Evolutionary conservation across 768 basidiomycete species (phyloP), one percentile per base, ranked within the genome.

Genomic region (Tricholoma sp.): DNA sequence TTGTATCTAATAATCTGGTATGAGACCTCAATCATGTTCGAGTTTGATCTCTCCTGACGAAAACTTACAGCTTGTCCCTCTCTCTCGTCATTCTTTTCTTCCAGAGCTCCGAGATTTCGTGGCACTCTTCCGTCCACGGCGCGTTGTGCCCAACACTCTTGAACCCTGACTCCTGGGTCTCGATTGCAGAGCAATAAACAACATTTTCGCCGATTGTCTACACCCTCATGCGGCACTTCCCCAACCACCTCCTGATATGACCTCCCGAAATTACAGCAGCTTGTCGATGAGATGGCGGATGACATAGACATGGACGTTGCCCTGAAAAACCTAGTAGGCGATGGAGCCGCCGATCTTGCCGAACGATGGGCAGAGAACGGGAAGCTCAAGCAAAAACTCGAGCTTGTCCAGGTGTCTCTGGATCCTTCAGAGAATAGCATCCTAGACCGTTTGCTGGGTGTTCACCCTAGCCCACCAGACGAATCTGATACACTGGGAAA

Each of bases 101-200:
- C 89, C 91, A 0, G 96, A 98, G 66, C 80, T 99, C 0, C 84
- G 86, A 58, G 72, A 75, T 1, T 87, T 99, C 54, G 91, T 97
- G 22, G 73, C 79, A 0, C 78, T 96, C 16, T 97, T 99, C 71
- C 80, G 81, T 18, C 96, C 96, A 0, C 77, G 73, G 39, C 77
- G 81, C 3, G 71, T 98, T 1, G 80, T 92, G 2, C 96, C 95
- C 0, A 96, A 95, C 64, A 89, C 91, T 0, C 73, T 83, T 78
- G 61, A 80, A 73, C 66, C 83, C 65, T 55, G 72, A 59, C 39
- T 80, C 74, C 55, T 68, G 66, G 62, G 84, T 71, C 55, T 89
- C 8, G 94, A 97, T 63, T 94, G 89, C 83, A 77, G 79, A 2
- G 83, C 79, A 55, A 84, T 95, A 61, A 77, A 85, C 19, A 67